Base-by-base conservation (phyloP, 140 eudicot species). In the Oenanthe javanica region DNA sequence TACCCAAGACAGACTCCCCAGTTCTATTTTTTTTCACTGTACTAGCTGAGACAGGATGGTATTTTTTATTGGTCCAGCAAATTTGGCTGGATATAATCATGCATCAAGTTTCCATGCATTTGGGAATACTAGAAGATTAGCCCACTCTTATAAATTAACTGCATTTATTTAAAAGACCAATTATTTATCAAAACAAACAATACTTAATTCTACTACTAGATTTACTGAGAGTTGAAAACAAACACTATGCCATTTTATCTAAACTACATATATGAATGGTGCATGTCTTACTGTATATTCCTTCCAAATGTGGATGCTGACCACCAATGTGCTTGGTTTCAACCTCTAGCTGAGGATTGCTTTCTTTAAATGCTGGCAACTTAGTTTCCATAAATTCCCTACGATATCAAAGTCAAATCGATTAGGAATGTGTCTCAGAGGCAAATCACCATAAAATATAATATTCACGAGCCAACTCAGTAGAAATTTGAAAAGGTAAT, bases 321-420 rank as follows among this genome's bases (percentile, higher is more conserved):
- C 98, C 98, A 85, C 98, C 93, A 63, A 86, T 92, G 70, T 90
- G 93, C 86, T 90, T 92, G 0, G 96, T 84, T 81, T 89, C 94
- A 79, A 94, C 97, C 86, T 94, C 97, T 72, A 94, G 85, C 80
- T 92, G 98, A 75, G 98, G 98, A 83, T 89, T 94, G 81, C 80
- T 83, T 87, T 92, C 97, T 83, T 79, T 92, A 48, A 94, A 86
- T 45, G 90, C 84, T 54, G 92, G 91, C 84, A 94, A 83, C 36
- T 90, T 77, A 54, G 93, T 76, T 66, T 94, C 93, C 97, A 94
- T 89, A 81, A 94, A 94, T 81, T 86, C 97, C 90, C 98, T 94
- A 71, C 49, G 12, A 85, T 79, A 85, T 76, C 16, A 15, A 5
- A 4, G 52, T 46, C 25, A 54, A 85, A 67, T 31, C 50, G 36